Evolutionary conservation across 768 basidiomycete genomes (phyloP), one percentile per base, ranked within the genome.

Genomic region (Auricularia auricula-judae): DNA sequence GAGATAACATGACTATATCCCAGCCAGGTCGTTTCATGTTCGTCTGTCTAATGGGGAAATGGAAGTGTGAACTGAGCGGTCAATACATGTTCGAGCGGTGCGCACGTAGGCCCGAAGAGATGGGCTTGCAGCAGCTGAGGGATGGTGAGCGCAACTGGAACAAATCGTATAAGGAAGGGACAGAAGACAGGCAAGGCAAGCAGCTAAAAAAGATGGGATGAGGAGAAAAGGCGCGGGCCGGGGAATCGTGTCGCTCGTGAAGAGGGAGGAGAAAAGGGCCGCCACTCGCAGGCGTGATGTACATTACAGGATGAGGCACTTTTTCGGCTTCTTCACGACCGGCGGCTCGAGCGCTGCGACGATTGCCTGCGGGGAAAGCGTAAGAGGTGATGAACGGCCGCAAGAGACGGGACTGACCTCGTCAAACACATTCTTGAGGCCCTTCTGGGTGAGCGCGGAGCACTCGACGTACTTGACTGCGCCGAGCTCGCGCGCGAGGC

Each of bases 391-490:
- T 10, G 0, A 18, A 51, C 7, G 33, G 1, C 8, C 1, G n/a
- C 8, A 54, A 61, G 61, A 62, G 34, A 36, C n/a, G n/a, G 16
- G 8, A 80, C 88, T 74, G 75, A 92, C 94, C 89, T 99, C 97
- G 75, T 99, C 97, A 74, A 99, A 99, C 67, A 99, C 97, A 76
- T 98, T 98, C 89, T 99, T 99, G 76, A 99, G 77, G 35, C 97
- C 97, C 83, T 94, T 93, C 83, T 99, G 97, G 70, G 96, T 99
- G 81, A 99, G 78, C 62, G 97, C 97, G 64, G 95, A 98, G 78
- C 97, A 99, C 78, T 99, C 97, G 62, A 98, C 95, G 74, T 97
- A 99, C 77, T 98, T 99, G 77, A 98, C 95, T 35, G 96, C 96
- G 36, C 97, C 97, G 44, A 99, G 81, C 71, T 99, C 97, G 76